A percentile compares a stretch with the other conserved stretches of the same genome.
Conservation (phyloP, 2,329 filamentous ascomycete species). For the Helicocarpus griseus region DNA sequence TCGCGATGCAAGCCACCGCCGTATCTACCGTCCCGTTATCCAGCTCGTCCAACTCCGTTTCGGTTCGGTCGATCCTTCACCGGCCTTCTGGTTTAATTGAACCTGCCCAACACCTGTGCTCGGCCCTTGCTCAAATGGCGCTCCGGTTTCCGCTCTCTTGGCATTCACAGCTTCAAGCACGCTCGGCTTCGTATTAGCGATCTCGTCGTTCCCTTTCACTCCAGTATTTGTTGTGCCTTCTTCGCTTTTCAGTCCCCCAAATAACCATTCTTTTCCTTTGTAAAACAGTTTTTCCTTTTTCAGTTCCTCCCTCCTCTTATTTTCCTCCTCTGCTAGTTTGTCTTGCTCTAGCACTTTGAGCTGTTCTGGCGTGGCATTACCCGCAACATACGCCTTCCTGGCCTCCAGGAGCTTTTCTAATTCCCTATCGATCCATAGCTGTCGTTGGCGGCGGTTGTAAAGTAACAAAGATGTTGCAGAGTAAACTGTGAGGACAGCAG, state of each 20-base stretch:
- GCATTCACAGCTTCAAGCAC: conserved; percentile 28
- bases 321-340: conserved; percentile 33
- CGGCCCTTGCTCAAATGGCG: not conserved
- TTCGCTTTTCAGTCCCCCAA: conserved; percentile 30
- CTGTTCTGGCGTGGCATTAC: conserved; percentile 32
- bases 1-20: not conserved
- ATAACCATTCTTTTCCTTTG: conserved; percentile 28
- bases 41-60: conserved; percentile 33
- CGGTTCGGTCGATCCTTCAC: conserved; percentile 13
- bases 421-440: conserved; percentile 49
- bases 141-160: conserved; percentile 21
- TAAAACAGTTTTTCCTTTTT: conserved; percentile 30
- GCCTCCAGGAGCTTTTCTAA: conserved; percentile 33
- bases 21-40: conserved; percentile 27
- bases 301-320: conserved; percentile 30
- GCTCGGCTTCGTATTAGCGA: conserved; percentile 16
- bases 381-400: conserved; percentile 31
- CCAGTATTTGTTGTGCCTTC: conserved; percentile 14
- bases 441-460: conserved; percentile 56
- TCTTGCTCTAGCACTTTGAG: conserved; percentile 37
- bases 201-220: conserved; percentile 6
- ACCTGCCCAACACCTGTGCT: not conserved
- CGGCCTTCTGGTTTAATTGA: not conserved
- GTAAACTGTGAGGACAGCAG: conserved; percentile 52
- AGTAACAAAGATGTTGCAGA: conserved; percentile 57